Base-by-base conservation (phyloP, 2,329 filamentous ascomycete genomes). In the Epichloe coenophiala region DNA sequence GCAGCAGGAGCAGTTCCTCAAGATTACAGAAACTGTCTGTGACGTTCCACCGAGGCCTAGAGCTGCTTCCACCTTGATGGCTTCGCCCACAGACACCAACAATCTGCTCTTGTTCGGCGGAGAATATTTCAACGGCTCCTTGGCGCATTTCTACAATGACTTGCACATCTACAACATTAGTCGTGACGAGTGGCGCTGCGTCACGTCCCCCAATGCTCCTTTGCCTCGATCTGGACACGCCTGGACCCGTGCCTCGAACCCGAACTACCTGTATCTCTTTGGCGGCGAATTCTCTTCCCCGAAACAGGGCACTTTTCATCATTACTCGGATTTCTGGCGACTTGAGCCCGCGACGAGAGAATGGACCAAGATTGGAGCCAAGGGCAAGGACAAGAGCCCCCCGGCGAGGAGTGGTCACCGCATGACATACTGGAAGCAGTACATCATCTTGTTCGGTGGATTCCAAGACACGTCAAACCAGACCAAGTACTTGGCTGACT, bases 251-350 rank as follows among this genome's bases (percentile, higher is more conserved):
- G 89, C 87, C 51, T 87, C 86, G 45, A 95, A 96, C 67, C 74
- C 84, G 15, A 86, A 84, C 55, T 82, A 86, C 36, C 79, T 97
- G 48, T 98, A 95, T 65, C 71, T 98, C 15, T 97, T 97, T 62
- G 93, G 93, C 56, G 93, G 91, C 54, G 93, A 98, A 68, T 98
- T 98, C 66, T 94, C 87, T 52, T 91, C 85, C 31, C 93, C 93
- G 2, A 97, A 96, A 65, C 93, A 97, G 68, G 93, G 93, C 4
- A 97, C 91, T 0, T 98, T 98, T 62, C 96, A 98, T 66, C 93
- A 98, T 68, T 98, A 98, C 71, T 95, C 95, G 61, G 93, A 97
- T 69, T 97, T 98, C 65, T 98, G 93, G 91, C 78, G 85, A 47
- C 77, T 97, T 42, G 90, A 97, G 62, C 86, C 91, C 0, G 77